These are phyloP conservation scores for Podaxis sp. DNA, from an alignment of 768 basidiomycete species.

Conservation along the genomic window DNA sequence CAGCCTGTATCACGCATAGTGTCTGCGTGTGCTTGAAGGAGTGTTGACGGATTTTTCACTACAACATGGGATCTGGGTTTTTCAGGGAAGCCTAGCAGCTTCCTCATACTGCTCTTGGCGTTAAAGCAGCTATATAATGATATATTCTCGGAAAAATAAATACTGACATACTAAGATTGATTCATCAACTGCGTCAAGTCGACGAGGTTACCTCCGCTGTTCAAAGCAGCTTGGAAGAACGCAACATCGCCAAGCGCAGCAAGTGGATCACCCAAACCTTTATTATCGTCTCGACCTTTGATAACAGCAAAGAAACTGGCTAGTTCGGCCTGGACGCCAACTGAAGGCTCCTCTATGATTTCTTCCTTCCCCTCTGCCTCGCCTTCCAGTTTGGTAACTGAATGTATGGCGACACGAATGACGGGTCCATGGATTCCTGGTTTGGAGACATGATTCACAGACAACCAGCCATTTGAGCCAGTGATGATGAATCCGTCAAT, in stretches of 20 bases:
- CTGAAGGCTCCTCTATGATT: conserved; percentile 41
- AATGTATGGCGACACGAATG: conserved; percentile 36
- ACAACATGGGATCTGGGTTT: background rate
- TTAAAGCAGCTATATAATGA: background rate
- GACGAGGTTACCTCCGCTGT: conserved; percentile 55
- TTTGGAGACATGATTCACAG: conserved; percentile 30
- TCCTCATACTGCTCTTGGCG: background rate
- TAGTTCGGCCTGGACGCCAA: conserved; percentile 56
- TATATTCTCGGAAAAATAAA: background rate
- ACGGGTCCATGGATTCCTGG: conserved; percentile 19
- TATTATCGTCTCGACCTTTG: conserved; percentile 43
- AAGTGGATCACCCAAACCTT: conserved; percentile 50
- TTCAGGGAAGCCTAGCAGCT: no score
- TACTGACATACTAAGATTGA: background rate
- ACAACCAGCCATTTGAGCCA: conserved; percentile 60
- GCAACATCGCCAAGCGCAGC: conserved; percentile 72
- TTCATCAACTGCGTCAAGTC: conserved; percentile 41
- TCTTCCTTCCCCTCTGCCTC: conserved; percentile 42
- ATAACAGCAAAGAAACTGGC: conserved; percentile 55
- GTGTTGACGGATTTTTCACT: background rate
- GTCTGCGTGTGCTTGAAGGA: background rate
- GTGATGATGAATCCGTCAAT: conserved; percentile 46
- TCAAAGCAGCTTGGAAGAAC: conserved; percentile 73
- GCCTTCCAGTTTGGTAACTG: conserved; percentile 27
- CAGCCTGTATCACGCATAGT: background rate